Evolutionary conservation across 2,329 filamentous ascomycete genomes (phyloP).

Genomic region (Fusarium oxysporum): DNA sequence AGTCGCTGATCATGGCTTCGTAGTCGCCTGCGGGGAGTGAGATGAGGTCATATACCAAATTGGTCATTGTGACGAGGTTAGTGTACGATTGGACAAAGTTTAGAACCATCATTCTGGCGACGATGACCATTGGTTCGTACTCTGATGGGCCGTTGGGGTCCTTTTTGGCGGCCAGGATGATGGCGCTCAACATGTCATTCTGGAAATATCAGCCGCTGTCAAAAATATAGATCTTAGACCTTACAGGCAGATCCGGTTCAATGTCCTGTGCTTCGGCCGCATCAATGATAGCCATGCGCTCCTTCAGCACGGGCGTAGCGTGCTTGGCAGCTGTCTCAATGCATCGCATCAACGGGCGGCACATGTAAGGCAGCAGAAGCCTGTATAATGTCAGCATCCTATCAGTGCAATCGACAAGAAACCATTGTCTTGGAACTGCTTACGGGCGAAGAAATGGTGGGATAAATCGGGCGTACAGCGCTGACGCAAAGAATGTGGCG

Average conservation of each 20-base stretch:
- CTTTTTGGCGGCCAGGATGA: slow-evolving; percentile 23
- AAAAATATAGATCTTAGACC: fast-evolving
- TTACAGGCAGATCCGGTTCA: slow-evolving; percentile 15
- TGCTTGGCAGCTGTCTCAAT: slow-evolving; percentile 28
- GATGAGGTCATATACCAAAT: slow-evolving; percentile 30
- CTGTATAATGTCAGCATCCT: neutral
- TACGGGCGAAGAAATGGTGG: slow-evolving; percentile 30
- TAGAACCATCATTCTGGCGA: slow-evolving; percentile 30
- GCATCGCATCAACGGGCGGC: slow-evolving; percentile 20
- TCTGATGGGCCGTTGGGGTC: slow-evolving; percentile 14
- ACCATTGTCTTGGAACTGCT: neutral
- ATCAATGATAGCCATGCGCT: slow-evolving; percentile 24
- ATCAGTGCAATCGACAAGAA: fast-evolving
- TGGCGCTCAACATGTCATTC: slow-evolving; percentile 30
- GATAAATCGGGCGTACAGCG: slow-evolving; percentile 23
- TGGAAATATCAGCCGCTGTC: neutral
- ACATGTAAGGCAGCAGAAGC: slow-evolving; percentile 23
- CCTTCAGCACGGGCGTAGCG: slow-evolving; percentile 18
- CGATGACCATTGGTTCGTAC: slow-evolving; percentile 26
- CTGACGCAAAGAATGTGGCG: slow-evolving; percentile 26
- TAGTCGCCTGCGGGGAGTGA: slow-evolving; percentile 18
- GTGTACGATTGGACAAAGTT: slow-evolving; percentile 32
- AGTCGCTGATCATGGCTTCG: slow-evolving; percentile 12
- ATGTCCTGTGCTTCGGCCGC: slow-evolving; percentile 7
- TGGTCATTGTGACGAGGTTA: slow-evolving; percentile 30